phyloP scores from a whole-genome alignment of 2,329 filamentous ascomycete genomes.

The Sporothrix curviconia region DNA sequence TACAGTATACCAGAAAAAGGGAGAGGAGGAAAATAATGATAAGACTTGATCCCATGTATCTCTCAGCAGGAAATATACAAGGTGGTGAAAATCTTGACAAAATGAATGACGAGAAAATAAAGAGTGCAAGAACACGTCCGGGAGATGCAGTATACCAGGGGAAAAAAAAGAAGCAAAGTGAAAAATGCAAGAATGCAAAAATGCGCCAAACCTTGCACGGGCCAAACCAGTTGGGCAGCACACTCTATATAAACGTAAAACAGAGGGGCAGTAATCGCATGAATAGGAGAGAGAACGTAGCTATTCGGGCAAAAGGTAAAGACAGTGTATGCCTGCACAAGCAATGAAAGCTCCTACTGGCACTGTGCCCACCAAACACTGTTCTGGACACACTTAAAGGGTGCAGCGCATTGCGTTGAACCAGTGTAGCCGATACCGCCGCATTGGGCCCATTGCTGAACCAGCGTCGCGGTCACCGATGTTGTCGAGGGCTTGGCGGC shows the following conservation, averaged over 20 bases:
- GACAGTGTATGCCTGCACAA: background rate
- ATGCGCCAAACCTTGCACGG: background rate
- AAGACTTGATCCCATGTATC: no score
- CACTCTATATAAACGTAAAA: background rate
- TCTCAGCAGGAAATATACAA: background rate
- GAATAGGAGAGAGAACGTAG: background rate
- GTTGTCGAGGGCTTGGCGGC: background rate
- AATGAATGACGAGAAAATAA: background rate
- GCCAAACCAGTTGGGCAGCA: no score
- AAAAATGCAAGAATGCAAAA: background rate
- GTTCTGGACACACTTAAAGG: slow-evolving; percentile 25
- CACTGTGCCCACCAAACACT: slow-evolving; percentile 31
- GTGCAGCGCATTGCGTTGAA: slow-evolving; percentile 27
- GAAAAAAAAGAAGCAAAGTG: background rate
- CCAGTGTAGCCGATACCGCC: slow-evolving; percentile 31
- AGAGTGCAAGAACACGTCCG: background rate
- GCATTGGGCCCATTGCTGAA: slow-evolving; percentile 33
- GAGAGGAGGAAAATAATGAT: no score
- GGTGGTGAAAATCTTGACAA: background rate
- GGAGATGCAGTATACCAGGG: background rate
- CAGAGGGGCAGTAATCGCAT: background rate
- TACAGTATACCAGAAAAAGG: no score
- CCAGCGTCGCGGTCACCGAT: slow-evolving; percentile 15
- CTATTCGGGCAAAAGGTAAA: no score
- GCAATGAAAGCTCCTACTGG: slow-evolving; percentile 16